These are phyloP conservation scores for Dendrocalamus latiflorus DNA, from an alignment of 202 grass and related monocot genomes.

Conservation along the genomic window DNA sequence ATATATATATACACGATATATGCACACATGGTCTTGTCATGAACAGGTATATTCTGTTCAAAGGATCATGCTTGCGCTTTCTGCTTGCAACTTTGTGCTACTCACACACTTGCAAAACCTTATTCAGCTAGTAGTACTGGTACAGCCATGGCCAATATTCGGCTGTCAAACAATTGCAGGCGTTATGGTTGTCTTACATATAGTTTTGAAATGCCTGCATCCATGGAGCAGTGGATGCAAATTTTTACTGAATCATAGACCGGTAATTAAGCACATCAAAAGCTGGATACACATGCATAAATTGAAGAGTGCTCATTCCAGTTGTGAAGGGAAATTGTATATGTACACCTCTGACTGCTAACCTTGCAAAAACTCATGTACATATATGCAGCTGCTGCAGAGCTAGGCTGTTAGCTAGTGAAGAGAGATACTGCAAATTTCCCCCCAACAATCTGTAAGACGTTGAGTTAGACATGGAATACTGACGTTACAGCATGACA, in stretches of 20 bases:
- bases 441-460: too few species aligned
- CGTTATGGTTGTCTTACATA: not conserved
- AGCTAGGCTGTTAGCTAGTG: not conserved
- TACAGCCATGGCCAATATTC: not conserved
- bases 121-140: not conserved
- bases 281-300: too few species aligned
- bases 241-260: not conserved
- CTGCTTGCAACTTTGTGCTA: not conserved
- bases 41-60: constrained; percentile 7
- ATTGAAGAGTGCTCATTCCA: not conserved
- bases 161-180: not conserved
- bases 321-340: not conserved
- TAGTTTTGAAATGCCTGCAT: not conserved
- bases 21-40: not conserved
- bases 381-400: not conserved
- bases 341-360: not conserved
- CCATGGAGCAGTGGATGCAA: not conserved
- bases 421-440: not conserved
- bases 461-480: not conserved
- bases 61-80: not conserved
- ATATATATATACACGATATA: not conserved
- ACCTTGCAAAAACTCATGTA: not conserved
- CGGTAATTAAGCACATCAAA: too few species aligned
- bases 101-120: not conserved
- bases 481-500: not conserved